phyloP scores from a whole-genome alignment of 768 basidiomycete genomes.

The Lentinus tigrinus region DNA sequence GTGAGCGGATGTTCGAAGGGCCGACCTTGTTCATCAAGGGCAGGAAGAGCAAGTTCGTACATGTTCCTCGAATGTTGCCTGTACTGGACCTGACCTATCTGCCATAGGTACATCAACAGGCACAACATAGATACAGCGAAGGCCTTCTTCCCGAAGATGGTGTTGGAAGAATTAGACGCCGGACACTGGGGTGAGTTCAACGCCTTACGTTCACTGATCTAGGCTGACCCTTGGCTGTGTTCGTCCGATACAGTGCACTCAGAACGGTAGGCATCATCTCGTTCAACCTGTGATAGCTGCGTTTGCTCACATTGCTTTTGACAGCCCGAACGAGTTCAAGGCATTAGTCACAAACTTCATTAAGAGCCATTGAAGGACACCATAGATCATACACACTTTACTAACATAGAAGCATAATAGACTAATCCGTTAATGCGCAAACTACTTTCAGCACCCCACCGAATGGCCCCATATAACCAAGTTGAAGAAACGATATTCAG shows the following conservation, averaged over 20 bases:
- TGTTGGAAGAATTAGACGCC: slow-evolving; percentile 63
- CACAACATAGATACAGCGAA: slow-evolving; percentile 61
- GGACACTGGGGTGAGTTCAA: slow-evolving; percentile 80
- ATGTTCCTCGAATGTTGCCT: neutral
- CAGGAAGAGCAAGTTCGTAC: slow-evolving; percentile 62
- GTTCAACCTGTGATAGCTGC: neutral
- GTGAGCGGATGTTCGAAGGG: slow-evolving; percentile 53
- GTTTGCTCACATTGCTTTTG: neutral
- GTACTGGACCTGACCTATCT: neutral
- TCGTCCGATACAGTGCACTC: slow-evolving; percentile 61
- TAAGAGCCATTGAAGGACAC: slow-evolving; percentile 5
- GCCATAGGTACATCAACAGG: slow-evolving; percentile 66
- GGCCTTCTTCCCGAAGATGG: slow-evolving; percentile 72
- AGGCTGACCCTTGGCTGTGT: neutral
- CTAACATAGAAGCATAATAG: slow-evolving; percentile 1
- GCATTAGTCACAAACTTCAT: slow-evolving; percentile 33
- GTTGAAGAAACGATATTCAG: neutral
- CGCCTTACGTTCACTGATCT: neutral
- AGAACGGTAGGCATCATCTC: slow-evolving; percentile 49
- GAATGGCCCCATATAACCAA: neutral
- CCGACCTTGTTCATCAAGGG: slow-evolving; percentile 78
- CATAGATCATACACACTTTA: neutral
- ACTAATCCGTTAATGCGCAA: slow-evolving; percentile 1
- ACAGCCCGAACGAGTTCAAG: slow-evolving; percentile 58
- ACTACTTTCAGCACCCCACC: neutral